Base-by-base conservation (phyloP, 108 stramenopile genomes). In the Cyclotella choctawhatcheeana region DNA sequence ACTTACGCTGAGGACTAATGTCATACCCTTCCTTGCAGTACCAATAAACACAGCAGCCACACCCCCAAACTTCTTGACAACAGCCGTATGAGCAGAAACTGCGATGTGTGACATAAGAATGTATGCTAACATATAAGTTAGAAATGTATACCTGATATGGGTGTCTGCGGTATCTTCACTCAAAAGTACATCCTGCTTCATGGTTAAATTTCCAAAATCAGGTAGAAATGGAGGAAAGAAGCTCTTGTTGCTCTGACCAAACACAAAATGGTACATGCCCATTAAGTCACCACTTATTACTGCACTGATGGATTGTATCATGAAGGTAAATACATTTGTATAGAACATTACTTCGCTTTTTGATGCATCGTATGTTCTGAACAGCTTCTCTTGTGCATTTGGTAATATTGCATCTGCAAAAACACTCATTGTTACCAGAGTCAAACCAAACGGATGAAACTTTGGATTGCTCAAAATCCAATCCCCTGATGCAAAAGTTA, bases 11-110 rank as follows among this genome's bases (percentile, higher is more conserved):
- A 92, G 64, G 25, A 92, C 47, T 60, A 92, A 56, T 43, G 97
- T 97, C 93, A 98, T 96, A 1, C 94, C 95, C 73, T 98, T 98
- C 44, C 98, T 81, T 18, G 86, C 94, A 22, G 94, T 97, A 7
- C 95, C 95, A 16, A 98, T 76, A 27, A 97, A 77, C 0, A 97
- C 97, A 18, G 97, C 93, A 16, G 95, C 87, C 21, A 98, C 96
- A 5, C 96, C 95, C 21, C 97, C 98, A 75, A 95, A 98, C 35
- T 88, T 86, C 66, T 92, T 95, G 17, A 98, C 92, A 3, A 97
- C 82, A 24, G 77, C 86, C 86, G 97, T 98, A 74, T 97, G 95
- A 7, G 87, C 73, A 22, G 93, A 89, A 26, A 98, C 97, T 26
- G 97, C 98, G 51, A 97, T 76, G 73, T 98, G 96, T 5, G 97